Evolutionary conservation across 176 grass and related monocot species (phyloP), one percentile per base, ranked within the genome.

Genomic region (Echinochloa phyllopogon): DNA sequence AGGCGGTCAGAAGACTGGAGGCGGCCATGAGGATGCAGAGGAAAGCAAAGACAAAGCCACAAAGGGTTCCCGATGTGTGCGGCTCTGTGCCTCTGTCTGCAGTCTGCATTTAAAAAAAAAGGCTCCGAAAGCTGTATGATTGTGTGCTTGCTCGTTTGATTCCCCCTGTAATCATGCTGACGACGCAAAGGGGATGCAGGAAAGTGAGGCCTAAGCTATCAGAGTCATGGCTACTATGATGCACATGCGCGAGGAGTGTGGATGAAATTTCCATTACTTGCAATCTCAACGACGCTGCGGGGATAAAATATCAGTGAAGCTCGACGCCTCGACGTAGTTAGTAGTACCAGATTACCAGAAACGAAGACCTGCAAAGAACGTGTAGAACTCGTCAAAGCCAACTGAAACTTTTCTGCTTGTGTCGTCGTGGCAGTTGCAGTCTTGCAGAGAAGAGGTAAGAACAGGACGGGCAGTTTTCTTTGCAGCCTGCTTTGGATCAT

Each of bases 31-130:
- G 64, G 59, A 85, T 82, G 89, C 85, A 81, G 38, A 77, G 85
- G 50, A 91, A 91, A 91, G 85, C 71, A 49, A 49, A 20, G 89
- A 91, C 89, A 91, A n/a, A n/a, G n/a, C n/a, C n/a, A n/a, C n/a
- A n/a, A 57, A 69, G 82, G 53, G 74, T 58, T 80, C 76, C 86
- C 43, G 23, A 70, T 87, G 75, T 91, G 69, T 80, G 53, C 1
- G 69, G 59, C 84, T 69, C 67, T 80, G 85, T 76, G 69, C 50
- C 84, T 69, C 67, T 80, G 85, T 76, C 89, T 76, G 84, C 88
- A 49, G 29, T 33, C 29, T 33, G 29, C 29, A 33, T 33, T 33
- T 33, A 65, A 27, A 3, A 55, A 21, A 55, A 55, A 18, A 3
- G 39, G n/a, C 11, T 77, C 77, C 73, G 38, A 21, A 59, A 79